phyloP scores from a whole-genome alignment of 2,329 filamentous ascomycete genomes.

The Alternaria conjuncta region DNA sequence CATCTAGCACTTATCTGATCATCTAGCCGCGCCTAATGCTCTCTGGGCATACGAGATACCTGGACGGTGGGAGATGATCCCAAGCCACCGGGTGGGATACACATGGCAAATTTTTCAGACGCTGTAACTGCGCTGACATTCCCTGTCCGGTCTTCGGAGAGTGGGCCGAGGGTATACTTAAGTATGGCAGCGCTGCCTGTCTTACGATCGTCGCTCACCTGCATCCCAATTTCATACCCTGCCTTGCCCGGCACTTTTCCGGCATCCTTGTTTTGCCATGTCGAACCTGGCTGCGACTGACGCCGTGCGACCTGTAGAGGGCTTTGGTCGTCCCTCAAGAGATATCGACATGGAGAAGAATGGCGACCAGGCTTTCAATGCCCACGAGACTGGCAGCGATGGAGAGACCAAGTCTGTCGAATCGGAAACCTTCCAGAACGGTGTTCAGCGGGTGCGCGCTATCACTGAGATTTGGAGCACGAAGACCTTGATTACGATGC shows the following conservation, averaged over 20 bases:
- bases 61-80: constrained; percentile 23
- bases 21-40: constrained; percentile 26
- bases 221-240: constrained; percentile 19
- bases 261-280: constrained; percentile 18
- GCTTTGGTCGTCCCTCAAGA: constrained; percentile 13
- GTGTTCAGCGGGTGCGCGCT: constrained; percentile 50
- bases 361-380: constrained; percentile 2
- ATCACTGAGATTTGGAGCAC: constrained; percentile 51
- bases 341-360: constrained; percentile 32
- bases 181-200: constrained; percentile 19
- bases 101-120: constrained; percentile 27
- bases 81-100: constrained; percentile 29
- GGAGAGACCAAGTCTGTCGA: constrained; percentile 23
- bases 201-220: constrained; percentile 14
- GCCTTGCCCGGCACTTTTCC: constrained; percentile 11
- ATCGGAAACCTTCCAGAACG: constrained; percentile 44
- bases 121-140: constrained; percentile 15
- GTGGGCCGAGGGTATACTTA: constrained; percentile 20
- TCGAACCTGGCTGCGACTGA: constrained; percentile 17
- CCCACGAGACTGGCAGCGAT: constrained; percentile 15
- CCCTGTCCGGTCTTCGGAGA: constrained; percentile 33
- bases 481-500: constrained; percentile 46
- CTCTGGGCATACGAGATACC: constrained; percentile 23
- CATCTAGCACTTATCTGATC: constrained; percentile 39
- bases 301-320: constrained; percentile 20